These are phyloP conservation scores for Coemansia pectinata DNA, from an alignment of 192 early-diverging fungal species.

Conservation along the genomic window DNA sequence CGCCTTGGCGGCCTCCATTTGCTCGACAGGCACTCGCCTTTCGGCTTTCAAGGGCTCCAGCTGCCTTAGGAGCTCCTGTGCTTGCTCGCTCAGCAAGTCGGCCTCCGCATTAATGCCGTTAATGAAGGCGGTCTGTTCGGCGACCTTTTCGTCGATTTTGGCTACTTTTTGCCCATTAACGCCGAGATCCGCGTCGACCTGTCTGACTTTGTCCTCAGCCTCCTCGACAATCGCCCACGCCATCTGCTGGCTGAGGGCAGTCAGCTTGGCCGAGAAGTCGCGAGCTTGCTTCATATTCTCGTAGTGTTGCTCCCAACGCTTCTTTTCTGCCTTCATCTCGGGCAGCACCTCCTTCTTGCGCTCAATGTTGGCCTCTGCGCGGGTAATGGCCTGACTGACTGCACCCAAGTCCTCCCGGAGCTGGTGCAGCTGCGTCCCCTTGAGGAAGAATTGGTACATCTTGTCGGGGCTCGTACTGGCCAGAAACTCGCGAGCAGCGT, in stretches of 20 bases:
- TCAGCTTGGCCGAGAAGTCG: conserved; percentile 58
- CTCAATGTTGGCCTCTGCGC: conserved; percentile 45
- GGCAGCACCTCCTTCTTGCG: conserved; percentile 68
- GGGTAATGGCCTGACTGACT: conserved; percentile 59
- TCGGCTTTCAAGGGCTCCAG: conserved; percentile 33
- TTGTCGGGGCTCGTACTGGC: conserved; percentile 76
- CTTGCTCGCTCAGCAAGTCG: conserved; percentile 32
- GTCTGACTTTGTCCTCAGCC: conserved; percentile 53
- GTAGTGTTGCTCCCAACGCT: conserved; percentile 65
- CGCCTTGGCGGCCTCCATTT: conserved; percentile 19
- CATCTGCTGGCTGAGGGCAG: conserved; percentile 64
- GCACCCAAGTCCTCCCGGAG: conserved; percentile 71
- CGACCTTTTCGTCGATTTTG: conserved; percentile 58
- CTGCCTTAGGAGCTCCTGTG: conserved; percentile 15
- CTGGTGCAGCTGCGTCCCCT: conserved; percentile 83
- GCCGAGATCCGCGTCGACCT: conserved; percentile 33
- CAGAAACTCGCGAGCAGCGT: conserved; percentile 88
- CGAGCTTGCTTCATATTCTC: conserved; percentile 67
- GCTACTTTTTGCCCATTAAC: conserved; percentile 21
- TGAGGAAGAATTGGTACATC: conserved; percentile 91
- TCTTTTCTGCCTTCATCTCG: conserved; percentile 67
- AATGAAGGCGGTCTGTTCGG: conserved; percentile 47
- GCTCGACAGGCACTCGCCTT: conserved; percentile 10
- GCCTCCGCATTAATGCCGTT: conserved; percentile 52
- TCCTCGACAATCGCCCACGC: conserved; percentile 72